A percentile compares a stretch with the other conserved stretches of the same genome.
These are phyloP conservation scores for Eimeria necatrix DNA, from an alignment of 169 alveolate genomes.

Conservation along the genomic window DNA sequence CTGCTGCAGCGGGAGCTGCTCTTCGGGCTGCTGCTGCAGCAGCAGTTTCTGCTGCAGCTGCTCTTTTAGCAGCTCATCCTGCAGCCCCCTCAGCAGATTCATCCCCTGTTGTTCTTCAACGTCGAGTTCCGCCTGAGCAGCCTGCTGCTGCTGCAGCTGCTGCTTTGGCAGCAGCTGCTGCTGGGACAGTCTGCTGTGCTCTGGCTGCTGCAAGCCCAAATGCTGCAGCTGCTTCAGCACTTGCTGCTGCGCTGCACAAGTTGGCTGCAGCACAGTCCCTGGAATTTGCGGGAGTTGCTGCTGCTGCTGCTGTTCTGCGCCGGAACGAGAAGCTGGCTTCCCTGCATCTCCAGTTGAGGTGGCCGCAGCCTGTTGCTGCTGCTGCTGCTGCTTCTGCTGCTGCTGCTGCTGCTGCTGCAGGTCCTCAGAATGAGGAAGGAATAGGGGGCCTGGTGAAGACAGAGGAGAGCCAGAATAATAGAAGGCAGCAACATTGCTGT, in stretches of 20 bases:
- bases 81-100: neutral
- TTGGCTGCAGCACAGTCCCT: neutral
- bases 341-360: slow-evolving; percentile 14
- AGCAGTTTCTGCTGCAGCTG: slow-evolving; percentile 20
- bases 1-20: slow-evolving; percentile 5
- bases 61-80: slow-evolving; percentile 36
- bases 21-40: slow-evolving; percentile 29
- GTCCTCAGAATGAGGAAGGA: neutral
- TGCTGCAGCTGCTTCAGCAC: neutral
- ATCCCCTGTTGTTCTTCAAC: neutral
- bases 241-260: neutral
- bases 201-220: neutral
- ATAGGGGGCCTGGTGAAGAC: slow-evolving; percentile 16
- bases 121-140: neutral
- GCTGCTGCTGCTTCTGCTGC: neutral
- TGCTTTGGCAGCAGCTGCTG: neutral
- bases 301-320: slow-evolving; percentile 16
- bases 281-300: neutral
- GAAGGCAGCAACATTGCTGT: slow-evolving; percentile 48
- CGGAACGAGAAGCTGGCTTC: neutral
- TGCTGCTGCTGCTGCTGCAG: slow-evolving; percentile 19
- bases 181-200: neutral
- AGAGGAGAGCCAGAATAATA: neutral
- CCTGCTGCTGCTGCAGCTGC: slow-evolving; percentile 22
- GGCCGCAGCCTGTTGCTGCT: neutral